A percentile compares a stretch with the other conserved stretches of the same genome.
These are phyloP conservation scores for Venturia nashicola DNA, from an alignment of 2,329 filamentous ascomycete genomes.

Conservation along the genomic window DNA sequence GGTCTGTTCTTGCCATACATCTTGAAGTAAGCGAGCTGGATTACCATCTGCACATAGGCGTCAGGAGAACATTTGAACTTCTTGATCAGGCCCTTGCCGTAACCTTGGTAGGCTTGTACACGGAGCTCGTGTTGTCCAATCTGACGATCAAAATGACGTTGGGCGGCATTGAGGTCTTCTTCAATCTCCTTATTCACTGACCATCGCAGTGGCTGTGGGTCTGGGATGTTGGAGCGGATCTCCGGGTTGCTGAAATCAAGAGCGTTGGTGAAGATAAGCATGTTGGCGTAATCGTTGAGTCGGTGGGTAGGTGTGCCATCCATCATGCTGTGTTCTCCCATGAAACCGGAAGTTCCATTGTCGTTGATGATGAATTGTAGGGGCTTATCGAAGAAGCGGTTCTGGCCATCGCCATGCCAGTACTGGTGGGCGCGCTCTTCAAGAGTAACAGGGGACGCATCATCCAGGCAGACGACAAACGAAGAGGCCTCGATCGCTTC, in stretches of 20 bases:
- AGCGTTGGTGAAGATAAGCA: constrained; percentile 86
- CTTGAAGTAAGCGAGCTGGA: constrained; percentile 95
- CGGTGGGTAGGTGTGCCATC: constrained; percentile 96
- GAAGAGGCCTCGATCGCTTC: constrained; percentile 77
- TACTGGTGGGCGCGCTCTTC: constrained; percentile 93
- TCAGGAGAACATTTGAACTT: constrained; percentile 98
- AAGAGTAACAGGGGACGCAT: constrained; percentile 79
- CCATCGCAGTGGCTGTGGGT: constrained; percentile 69
- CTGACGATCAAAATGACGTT: constrained; percentile 64
- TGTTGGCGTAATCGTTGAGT: constrained; percentile 88
- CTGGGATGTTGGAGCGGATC: constrained; percentile 71
- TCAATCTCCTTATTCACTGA: constrained; percentile 62
- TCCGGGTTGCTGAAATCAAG: constrained; percentile 73
- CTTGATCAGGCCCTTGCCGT: constrained; percentile 98
- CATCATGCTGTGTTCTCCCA: constrained; percentile 99
- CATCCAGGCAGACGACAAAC: constrained; percentile 88
- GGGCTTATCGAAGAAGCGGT: constrained; percentile 98
- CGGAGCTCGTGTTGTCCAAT: constrained; percentile 83
- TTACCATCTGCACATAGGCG: constrained; percentile 96
- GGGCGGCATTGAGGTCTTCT: constrained; percentile 66
- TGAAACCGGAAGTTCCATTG: constrained; percentile 94
- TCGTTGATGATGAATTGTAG: constrained; percentile 97
- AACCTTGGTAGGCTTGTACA: constrained; percentile 92
- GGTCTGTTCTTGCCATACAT: constrained; percentile 98
- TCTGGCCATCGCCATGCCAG: constrained; percentile 94